Evolutionary conservation across 2,329 filamentous ascomycete species (phyloP).

Genomic region (Volutella citrinella): DNA sequence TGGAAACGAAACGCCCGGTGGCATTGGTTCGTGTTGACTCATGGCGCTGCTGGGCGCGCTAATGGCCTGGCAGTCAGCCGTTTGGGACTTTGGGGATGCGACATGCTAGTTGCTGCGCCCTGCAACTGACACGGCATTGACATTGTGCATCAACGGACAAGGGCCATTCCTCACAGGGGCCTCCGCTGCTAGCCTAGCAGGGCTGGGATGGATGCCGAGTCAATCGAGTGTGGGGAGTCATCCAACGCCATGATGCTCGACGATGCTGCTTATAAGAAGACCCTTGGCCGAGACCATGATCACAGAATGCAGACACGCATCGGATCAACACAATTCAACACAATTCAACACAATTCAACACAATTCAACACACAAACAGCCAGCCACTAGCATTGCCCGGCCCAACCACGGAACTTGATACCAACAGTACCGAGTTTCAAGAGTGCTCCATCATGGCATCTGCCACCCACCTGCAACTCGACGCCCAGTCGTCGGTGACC

Average conservation of each 20-base stretch:
- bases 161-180: too few relatives aligned
- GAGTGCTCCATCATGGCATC: constrained; percentile 26
- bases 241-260: too few relatives aligned
- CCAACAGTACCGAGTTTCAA: too few relatives aligned
- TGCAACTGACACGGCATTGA: constrained; percentile 16
- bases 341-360: too few relatives aligned
- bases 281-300: background rate
- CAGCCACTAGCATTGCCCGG: too few relatives aligned
- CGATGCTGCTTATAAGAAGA: background rate
- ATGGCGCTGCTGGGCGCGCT: constrained; percentile 1
- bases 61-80: background rate
- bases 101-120: constrained; percentile 10
- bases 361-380: too few relatives aligned
- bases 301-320: background rate
- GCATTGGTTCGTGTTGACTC: constrained; percentile 6
- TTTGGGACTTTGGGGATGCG: too few relatives aligned
- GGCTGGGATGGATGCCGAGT: too few relatives aligned
- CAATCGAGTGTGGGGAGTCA: too few relatives aligned
- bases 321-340: background rate
- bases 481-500: constrained; percentile 17
- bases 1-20: too few relatives aligned
- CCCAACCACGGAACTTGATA: too few relatives aligned
- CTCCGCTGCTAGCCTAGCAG: too few relatives aligned
- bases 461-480: constrained; percentile 28
- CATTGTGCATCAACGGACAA: constrained; percentile 2